These are phyloP conservation scores for Phytophthora podocarpi DNA, from an alignment of 352 stramenopile species.

Conservation along the genomic window DNA sequence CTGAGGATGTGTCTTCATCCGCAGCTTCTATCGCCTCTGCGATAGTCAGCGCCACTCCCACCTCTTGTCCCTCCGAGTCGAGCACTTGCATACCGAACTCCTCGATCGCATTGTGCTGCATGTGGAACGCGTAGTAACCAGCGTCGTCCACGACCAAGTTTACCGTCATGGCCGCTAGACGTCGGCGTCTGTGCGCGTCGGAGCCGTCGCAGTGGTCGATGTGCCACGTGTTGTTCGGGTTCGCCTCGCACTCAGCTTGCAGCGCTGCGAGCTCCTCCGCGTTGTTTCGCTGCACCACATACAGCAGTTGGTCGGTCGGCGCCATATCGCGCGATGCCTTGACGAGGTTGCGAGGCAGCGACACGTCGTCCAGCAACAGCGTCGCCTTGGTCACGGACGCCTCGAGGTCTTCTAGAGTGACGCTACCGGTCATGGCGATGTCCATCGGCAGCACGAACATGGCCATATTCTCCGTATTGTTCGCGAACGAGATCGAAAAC, in stretches of 20 bases:
- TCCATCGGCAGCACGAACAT: conserved; percentile 44
- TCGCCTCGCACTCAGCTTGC: conserved; percentile 45
- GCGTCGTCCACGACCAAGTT: conserved; percentile 44
- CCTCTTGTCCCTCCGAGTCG: conserved; percentile 18
- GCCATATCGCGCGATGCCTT: conserved; percentile 46
- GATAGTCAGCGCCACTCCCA: conserved; percentile 25
- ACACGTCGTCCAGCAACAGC: conserved; percentile 42
- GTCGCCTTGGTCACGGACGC: conserved; percentile 28
- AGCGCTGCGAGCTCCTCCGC: conserved; percentile 40
- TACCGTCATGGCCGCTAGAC: conserved; percentile 40
- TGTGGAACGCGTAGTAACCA: conserved; percentile 48
- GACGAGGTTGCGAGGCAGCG: conserved; percentile 47
- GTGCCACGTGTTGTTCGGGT: conserved; percentile 48
- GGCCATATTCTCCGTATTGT: conserved; percentile 56
- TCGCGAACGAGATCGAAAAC: conserved; percentile 44
- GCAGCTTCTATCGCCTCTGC: conserved; percentile 22
- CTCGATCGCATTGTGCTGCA: conserved; percentile 54
- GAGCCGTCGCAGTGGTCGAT: conserved; percentile 52
- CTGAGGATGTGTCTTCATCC: conserved; percentile 11
- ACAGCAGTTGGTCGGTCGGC: conserved; percentile 44
- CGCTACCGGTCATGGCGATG: conserved; percentile 16
- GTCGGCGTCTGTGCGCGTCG: conserved; percentile 34
- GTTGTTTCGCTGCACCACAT: conserved; percentile 57
- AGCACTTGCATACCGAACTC: conserved; percentile 51
- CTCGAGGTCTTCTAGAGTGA: conserved; percentile 30